Base-by-base conservation (phyloP, 2,329 filamentous ascomycete species). In the Fonsecaea monophora region DNA sequence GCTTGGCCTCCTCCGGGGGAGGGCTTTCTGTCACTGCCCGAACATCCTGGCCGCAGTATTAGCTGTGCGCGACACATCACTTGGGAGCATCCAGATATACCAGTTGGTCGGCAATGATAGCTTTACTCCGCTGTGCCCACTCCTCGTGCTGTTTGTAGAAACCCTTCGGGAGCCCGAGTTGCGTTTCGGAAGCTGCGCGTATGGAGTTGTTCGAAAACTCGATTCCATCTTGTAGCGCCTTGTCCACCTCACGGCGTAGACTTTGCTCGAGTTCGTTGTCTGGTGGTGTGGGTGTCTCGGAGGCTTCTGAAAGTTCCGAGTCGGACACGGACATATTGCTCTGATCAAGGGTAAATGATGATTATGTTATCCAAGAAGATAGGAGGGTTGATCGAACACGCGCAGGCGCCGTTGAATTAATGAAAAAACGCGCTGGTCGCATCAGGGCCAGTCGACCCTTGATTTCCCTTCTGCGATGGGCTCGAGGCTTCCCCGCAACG, bases 171-270 rank as follows among this genome's bases (percentile, higher is more conserved):
- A 89, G 76, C 37, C 79, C 81, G 10, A 89, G 75, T 57, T 81
- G 75, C 64, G 82, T 76, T 74, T 88, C 86, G 3, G 82, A 83
- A 30, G 81, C 81, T 35, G 78, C 73, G 57, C 87, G 84, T 59
- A 88, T 83, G 62, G 80, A 80, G 69, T 86, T 88, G 60, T 88
- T 80, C 0, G 87, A 88, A 68, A 88, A 75, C 59, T 86, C 81
- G 5, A 86, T 82, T 37, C 77, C 74, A 73, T 71, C 74, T 79
- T 56, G 79, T 73, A n/a, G 59, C 34, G 71, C 67, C 15, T 71
- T 68, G 13, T 73, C 74, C 37, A 81, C 79, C 13, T 75, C 73
- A 62, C 79, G 74, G 50, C 80, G 78, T 53, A 82, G 70, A 21
- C 72, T 75, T 48, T 75, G 73, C 66, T 80, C 79, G n/a, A 82